Evolutionary conservation across 805 yeast genomes (phyloP), one percentile per base, ranked within the genome.

Genomic region (Zygosaccharomyces lentus): DNA sequence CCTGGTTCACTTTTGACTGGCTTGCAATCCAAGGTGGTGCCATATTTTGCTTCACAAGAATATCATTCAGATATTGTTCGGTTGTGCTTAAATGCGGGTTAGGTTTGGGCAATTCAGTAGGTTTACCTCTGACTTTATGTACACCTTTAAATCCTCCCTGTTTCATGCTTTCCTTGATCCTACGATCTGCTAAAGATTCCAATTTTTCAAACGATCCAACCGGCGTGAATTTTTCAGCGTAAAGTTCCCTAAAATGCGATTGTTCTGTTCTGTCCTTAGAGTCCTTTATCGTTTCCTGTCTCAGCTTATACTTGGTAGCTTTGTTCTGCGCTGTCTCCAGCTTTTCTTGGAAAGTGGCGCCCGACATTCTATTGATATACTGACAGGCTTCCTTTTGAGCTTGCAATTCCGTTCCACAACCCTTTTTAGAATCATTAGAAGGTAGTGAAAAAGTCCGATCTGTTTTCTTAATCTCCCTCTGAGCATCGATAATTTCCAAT

Each of bases 21-120:
- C 78, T 81, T 55, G 87, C 95, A 30, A 89, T 82, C 96, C 96
- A 89, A 0, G 95, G 95, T 0, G 96, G 96, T 9, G 81, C 69
- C 1, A 87, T 81, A 40, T 87, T 89, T 62, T 89, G 96, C 35
- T 78, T 75, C 43, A 75, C 77, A 46, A 89, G 66, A 37, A 89
- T 82, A 50, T 85, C 80, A 65, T 89, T 89, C 67, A 89, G 65
- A 60, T 87, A 87, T 61, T 81, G 87, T 55, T 83, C 95, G 44
- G 80, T 86, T 49, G 75, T 76, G 62, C 78, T 93, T 47, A 74
- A 70, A 64, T 72, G 83, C 37, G 79, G 83, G 61, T 69, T 78
- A 53, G 66, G 69, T n/a, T 65, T 62, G 13, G 67, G 72, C 17
- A 53, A 55, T 4, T 69, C 67, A 12, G 83, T 57, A 2, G 82